Base-by-base conservation (phyloP, 495 filamentous ascomycete species). In the Hypoxylon rickii region DNA sequence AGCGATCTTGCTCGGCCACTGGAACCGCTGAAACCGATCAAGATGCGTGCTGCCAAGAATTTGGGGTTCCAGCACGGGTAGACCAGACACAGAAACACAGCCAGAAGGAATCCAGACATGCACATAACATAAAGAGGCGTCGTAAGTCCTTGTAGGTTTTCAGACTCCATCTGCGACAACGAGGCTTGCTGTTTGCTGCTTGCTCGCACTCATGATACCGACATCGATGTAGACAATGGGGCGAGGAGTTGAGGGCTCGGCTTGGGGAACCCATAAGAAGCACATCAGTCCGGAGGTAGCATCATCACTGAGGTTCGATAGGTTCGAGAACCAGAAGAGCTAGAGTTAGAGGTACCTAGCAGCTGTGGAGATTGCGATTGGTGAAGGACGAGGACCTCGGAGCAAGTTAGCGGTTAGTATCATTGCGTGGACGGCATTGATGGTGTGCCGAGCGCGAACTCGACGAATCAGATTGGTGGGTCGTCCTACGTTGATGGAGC, bases 161-260 rank as follows among this genome's bases (percentile, higher is more conserved):
- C 52, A 51, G 24, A 53, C 52, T 21, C 44, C 48, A 41, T 53
- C 52, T 57, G 59, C 38, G 53, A 57, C 59, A 57, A 29, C 32
- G 29, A 53, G 48, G 13, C 34, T 17, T n/a, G n/a, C n/a, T n/a
- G n/a, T n/a, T n/a, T n/a, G n/a, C n/a, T n/a, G n/a, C n/a, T n/a
- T 2, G 19, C 44, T 49, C 42, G 47, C 45, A 47, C 42, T 51
- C 36, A 53, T 50, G 59, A 63, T 22, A 53, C 43, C 33, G n/a
- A 49, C 21, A 32, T 49, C 45, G 59, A 63, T 22, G 49, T 37
- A 39, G n/a, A 49, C 21, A 32, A 13, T 43, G 38, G 58, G 49
- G 49, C 26, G 47, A 52, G 37, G 58, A 52, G 45, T 20, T 13
- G 18, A 53, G 40, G 21, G 38, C 39, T 37, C 31, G 21, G 19